Conservation (phyloP, 1,139 yeast genomes). For the Hyphopichia burtonii region DNA sequence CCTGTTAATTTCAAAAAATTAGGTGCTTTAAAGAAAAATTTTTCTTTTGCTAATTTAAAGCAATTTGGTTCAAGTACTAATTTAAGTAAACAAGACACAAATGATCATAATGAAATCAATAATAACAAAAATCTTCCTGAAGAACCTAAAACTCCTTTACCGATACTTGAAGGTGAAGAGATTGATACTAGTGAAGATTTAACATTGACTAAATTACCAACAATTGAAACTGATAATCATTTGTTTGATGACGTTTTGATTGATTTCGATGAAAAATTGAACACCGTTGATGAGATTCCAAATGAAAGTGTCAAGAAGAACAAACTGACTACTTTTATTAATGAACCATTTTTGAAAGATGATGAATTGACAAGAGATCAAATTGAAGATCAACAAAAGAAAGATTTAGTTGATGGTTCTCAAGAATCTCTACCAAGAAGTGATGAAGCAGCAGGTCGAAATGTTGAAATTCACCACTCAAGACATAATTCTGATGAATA, state of each 20-base stretch:
- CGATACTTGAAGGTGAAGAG: neutral
- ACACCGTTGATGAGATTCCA: constrained; percentile 12
- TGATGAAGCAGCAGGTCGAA: constrained; percentile 7
- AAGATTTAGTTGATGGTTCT: constrained; percentile 19
- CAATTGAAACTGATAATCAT: constrained; percentile 30
- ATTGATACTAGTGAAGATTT: constrained; percentile 8
- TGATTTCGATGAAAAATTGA: constrained; percentile 26
- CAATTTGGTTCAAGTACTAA: neutral
- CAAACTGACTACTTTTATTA: constrained; percentile 11
- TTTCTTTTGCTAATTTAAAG: constrained; percentile 15
- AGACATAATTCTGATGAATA: constrained; percentile 22
- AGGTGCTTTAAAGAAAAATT: constrained; percentile 11
- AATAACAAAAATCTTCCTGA: neutral
- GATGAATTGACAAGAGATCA: constrained; percentile 46
- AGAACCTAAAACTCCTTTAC: neutral
- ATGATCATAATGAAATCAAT: neutral
- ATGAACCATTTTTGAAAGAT: constrained; percentile 39
- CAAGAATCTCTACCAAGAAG: constrained; percentile 12
- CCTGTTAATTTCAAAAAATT: constrained; percentile 2
- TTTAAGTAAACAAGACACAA: neutral
- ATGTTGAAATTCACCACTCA: constrained; percentile 1
- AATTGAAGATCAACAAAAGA: constrained; percentile 40
- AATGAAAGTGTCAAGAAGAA: constrained; percentile 1
- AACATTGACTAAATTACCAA: constrained; percentile 25
- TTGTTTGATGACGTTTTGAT: constrained; percentile 35